Base-by-base conservation (phyloP, 2,329 filamentous ascomycete species). In the Rhinocladiella similis region DNA sequence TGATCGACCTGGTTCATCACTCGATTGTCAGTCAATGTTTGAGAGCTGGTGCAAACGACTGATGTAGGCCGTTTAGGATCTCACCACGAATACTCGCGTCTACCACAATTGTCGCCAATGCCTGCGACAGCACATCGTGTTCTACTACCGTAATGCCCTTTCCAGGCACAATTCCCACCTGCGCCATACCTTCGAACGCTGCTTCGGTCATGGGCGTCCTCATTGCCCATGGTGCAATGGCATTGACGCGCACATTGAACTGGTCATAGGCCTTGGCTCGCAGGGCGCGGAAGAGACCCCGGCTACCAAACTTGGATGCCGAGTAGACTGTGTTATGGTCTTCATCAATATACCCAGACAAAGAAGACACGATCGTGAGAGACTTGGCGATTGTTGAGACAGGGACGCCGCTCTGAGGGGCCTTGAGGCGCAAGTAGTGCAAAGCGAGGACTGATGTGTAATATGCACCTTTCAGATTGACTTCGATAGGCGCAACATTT, bases 401-500 rank as follows among this genome's bases (percentile, higher is more conserved):
- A 3, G 29, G 29, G 29, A 33, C 10, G 16, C 10, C 7, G 20
- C 43, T 19, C 7, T 22, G 18, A 5, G 42, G 12, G 19, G 13
- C 14, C 35, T 14, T 53, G 16, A 53, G 54, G 18, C 36, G 51
- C 46, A 67, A 67, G 61, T 70, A 70, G 59, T 70, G 64, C 16
- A 69, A 50, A 1, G 70, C 67, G 6, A 72, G 66, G 27, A 66
- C 59, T 7, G 64, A 56, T 4, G 65, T 64, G 56, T 67, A 69
- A 55, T 64, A 69, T 2, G 63, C 51, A 1, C 66, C 70, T 2
- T 48, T 66, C 6, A 69, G 47, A 41, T 68, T 69, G 7, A 68
- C 60, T 39, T 71, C 65, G 27, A 71, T 16, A n/a, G 18, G 42
- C 5, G 54, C 59, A 5, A 50, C 46, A 1, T 54, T 54, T 2